Base-by-base conservation (phyloP, 345 rosid genomes). In the Boechera stricta region DNA sequence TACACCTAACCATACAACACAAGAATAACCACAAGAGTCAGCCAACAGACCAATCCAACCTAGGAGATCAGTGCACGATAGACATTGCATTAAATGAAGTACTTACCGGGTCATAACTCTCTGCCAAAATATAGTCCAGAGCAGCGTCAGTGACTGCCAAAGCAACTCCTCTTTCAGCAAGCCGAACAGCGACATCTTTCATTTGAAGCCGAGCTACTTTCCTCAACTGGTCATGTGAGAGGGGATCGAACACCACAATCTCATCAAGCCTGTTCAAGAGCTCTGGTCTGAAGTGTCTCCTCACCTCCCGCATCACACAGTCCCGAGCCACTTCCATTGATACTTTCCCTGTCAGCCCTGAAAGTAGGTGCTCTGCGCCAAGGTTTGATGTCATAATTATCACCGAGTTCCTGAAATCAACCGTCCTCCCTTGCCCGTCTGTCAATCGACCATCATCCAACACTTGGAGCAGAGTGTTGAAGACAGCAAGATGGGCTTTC, bases 381-480 rank as follows among this genome's bases (percentile, higher is more conserved):
- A 94, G 92, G 82, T 94, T 92, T 0, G 99, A 94, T 0, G 99
- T 94, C 99, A 94, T 89, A 62, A 94, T 89, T 11, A 94, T 90
- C 21, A 94, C 92, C 0, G 97, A 84, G 21, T 90, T 92, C 59
- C 91, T 83, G 53, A 92, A 94, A 61, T 94, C 95, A 0, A 94
- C 97, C 0, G 95, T 94, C 33, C 97, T 89, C 21, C 98, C 98
- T 81, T 94, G 98, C 0, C 98, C 97, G 11, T 94, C 98, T 2
- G 98, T 94, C 51, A 90, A 68, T 58, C 98, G 79, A 52, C 98
- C 98, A 51, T 92, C 98, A 66, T 94, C 98, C 79, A 94, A 67
- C 21, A 94, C 98, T 75, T 94, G 98, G 11, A 94, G 97, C n/a
- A 94, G 88, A 0, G 97, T 87, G 80, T 94, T 94, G 53, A 94